Base-by-base conservation (phyloP, 768 basidiomycete genomes). In the Melanogaster broomeanus region DNA sequence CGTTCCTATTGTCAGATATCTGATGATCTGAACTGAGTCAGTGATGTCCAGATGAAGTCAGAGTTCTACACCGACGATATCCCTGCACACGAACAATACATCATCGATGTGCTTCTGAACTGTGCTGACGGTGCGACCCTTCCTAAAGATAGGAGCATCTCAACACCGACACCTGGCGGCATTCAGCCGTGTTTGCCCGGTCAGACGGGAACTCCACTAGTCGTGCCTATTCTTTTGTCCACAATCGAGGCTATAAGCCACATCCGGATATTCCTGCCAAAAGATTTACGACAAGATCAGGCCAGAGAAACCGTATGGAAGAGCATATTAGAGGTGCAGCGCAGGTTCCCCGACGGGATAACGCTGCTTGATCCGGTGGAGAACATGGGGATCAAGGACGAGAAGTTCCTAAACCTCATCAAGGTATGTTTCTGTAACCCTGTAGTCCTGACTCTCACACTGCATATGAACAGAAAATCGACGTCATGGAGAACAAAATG, bases 301-400 rank as follows among this genome's bases (percentile, higher is more conserved):
- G 83, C 87, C 7, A 78, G 94, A 31, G 89, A 92, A 55, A 92
- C 88, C 2, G 82, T 83, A 2, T 94, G 91, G 87, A 95, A 94
- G 75, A 90, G 88, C 54, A 83, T 98, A 15, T 66, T 86, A 28
- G 96, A 98, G 67, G 91, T 97, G n/a, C 86, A 94, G 52, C 80
- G 86, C 49, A 81, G 95, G 43, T 94, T 94, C 72, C 90, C 93
- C 0, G 82, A 92, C 41, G 94, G 93, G 2, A 83, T 98, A 49
- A 74, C 89, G 0, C 72, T 95, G 8, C 77, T 99, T 11, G 97
- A 98, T 65, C 97, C 97, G 0, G 76, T 98, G 25, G 79, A 90
- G 62, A 93, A 98, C 65, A 94, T 98, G 93, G 87, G 85, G 10
- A 97, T 99, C 67, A 92, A 88, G 51, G 97, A 98, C 60, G 90